These are phyloP conservation scores for Saccharomycopsis vini DNA, from an alignment of 805 yeast species.

Conservation along the genomic window DNA sequence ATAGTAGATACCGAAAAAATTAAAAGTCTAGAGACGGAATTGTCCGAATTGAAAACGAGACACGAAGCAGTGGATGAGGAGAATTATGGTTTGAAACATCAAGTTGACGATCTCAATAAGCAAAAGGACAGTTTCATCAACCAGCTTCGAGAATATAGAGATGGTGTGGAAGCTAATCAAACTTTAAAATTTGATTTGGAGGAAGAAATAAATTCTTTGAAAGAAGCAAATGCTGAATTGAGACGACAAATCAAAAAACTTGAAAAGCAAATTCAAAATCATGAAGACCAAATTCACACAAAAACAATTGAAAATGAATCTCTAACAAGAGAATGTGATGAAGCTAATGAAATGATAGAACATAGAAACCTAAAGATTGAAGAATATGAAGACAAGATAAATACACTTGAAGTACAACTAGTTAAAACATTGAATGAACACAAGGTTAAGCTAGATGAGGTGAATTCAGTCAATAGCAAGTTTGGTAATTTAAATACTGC, in stretches of 20 bases:
- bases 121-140: constrained; percentile 3
- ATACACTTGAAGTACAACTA: constrained; percentile 8
- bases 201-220: constrained; percentile 2
- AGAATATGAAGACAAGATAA: constrained; percentile 12
- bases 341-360: constrained; percentile 6
- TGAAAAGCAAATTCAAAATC: constrained; percentile 20
- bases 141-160: constrained; percentile 3
- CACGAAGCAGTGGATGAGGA: constrained; percentile 13
- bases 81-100: constrained; percentile 14
- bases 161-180: constrained; percentile 9
- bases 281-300: constrained; percentile 18
- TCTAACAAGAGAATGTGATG: constrained; percentile 17
- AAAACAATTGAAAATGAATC: constrained; percentile 18
- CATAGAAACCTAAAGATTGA: constrained; percentile 5
- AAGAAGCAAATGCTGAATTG: constrained; percentile 21
- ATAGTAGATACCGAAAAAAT: background rate
- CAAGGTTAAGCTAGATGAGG: constrained; percentile 11
- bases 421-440: constrained; percentile 13
- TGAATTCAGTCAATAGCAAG: constrained; percentile 8
- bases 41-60: constrained; percentile 8
- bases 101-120: constrained; percentile 7
- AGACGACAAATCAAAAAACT: constrained; percentile 23
- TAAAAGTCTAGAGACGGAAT: background rate
- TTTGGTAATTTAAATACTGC: constrained; percentile 1
- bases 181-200: constrained; percentile 5